Base-by-base conservation (phyloP, 352 stramenopile genomes). In the Thraustochytrium striatum region DNA sequence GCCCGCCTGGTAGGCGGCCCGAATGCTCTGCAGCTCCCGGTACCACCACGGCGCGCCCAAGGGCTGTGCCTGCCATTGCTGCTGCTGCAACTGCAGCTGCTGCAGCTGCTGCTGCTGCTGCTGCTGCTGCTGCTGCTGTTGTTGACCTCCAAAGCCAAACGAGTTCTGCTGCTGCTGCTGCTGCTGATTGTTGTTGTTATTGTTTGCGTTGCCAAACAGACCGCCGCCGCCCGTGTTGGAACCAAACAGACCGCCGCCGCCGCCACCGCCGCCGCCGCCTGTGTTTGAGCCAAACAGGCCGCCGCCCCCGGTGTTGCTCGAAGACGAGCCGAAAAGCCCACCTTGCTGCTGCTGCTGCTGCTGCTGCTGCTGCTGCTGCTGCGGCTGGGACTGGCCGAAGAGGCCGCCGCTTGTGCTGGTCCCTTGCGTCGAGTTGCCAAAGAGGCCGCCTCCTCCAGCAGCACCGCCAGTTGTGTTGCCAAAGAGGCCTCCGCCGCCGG, bases 41-140 rank as follows among this genome's bases (percentile, higher is more conserved):
- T 75, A 75, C 65, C 65, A 75, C 65, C 65, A 75, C 8, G 65
- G 65, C 36, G 65, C 65, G 2, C 30, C 41, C 16, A 16, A 21
- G 25, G 47, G 47, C n/a, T n/a, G n/a, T n/a, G n/a, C n/a, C n/a
- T n/a, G n/a, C n/a, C n/a, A n/a, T n/a, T n/a, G n/a, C 0, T 38
- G 11, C 16, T 47, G 44, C 36, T 75, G 65, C 11, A 13, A 43
- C 36, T 58, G 65, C 65, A 61, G 25, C 25, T 62, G 44, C 3
- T 62, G 28, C 44, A 75, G 43, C 7, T 0, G 43, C 21, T 75
- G 32, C 52, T 55, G 43, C 30, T 62, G 43, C 50, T 75, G 65
- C 35, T 72, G 65, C 11, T 72, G 41, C 21, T 41, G 33, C 36
- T 70, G 65, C 50, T 73, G 62, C 44, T 57, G 44, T 9, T 8